Conservation (phyloP, 1,284 basidiomycete genomes). For the Sporisorium iseilematis-ciliati region DNA sequence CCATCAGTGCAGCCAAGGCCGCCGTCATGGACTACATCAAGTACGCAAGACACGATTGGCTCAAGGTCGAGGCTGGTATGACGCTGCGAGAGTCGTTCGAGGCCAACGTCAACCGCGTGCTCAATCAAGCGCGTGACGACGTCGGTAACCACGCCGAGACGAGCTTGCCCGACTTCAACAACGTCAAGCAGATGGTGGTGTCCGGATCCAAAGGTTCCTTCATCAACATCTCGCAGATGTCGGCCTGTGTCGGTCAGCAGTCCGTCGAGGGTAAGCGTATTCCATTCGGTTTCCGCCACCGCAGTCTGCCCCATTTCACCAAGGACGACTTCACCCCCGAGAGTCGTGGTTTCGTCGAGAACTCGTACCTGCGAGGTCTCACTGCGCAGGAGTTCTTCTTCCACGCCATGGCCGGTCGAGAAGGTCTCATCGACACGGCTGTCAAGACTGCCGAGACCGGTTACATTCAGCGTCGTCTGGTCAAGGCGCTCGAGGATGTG, state of each 20-base stretch:
- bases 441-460: constrained; percentile 99
- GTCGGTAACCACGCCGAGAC: constrained; percentile 96
- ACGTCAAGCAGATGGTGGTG: constrained; percentile 99
- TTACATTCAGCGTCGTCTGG: constrained; percentile 96
- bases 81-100: constrained; percentile 99
- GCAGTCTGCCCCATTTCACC: constrained; percentile 95
- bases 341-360: constrained; percentile 98
- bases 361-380: constrained; percentile 96
- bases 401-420: constrained; percentile 99
- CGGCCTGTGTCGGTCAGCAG: constrained; percentile 98
- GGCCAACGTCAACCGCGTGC: constrained; percentile 86
- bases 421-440: constrained; percentile 98
- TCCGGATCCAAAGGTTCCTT: constrained; percentile 91
- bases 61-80: constrained; percentile 80
- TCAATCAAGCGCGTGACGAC: constrained; percentile 95
- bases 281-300: constrained; percentile 97
- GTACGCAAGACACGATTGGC: constrained; percentile 64
- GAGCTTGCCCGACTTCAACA: constrained; percentile 97
- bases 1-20: constrained; percentile 83
- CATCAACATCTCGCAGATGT: constrained; percentile 99
- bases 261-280: constrained; percentile 98
- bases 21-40: constrained; percentile 67
- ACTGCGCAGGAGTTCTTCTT: constrained; percentile 99
- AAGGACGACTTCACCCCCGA: constrained; percentile 99
- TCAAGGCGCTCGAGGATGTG: constrained; percentile 97